A percentile compares a stretch with the other conserved stretches of the same genome.
phyloP scores from a whole-genome alignment of 305 asterid genomes.

The Andrographis paniculata region DNA sequence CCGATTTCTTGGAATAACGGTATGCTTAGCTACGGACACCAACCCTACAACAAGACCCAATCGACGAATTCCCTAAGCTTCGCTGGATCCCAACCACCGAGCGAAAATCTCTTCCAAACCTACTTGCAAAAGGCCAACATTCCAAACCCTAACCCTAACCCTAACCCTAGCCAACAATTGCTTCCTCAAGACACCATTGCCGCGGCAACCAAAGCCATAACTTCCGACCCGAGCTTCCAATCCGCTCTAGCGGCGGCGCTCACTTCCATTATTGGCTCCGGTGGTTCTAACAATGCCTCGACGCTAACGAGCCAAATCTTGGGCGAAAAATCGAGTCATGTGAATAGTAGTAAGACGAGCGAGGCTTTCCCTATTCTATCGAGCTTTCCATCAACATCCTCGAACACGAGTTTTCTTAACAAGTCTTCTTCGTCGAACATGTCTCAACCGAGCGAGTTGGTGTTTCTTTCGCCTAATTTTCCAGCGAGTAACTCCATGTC shows the following conservation, averaged over 20 bases:
- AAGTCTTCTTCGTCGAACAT: conserved; percentile 31
- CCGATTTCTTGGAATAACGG: conserved; percentile 65
- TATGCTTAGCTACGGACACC: conserved; percentile 33
- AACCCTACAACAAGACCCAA: conserved; percentile 33
- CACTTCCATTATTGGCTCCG: conserved; percentile 49
- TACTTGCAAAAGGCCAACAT: conserved; percentile 33
- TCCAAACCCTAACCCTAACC: conserved; percentile 26
- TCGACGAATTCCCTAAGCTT: conserved; percentile 40
- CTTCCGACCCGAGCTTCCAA: conserved; percentile 78
- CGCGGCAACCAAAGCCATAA: conserved; percentile 83
- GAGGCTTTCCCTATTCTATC: conserved; percentile 60
- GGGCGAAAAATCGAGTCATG: conserved; percentile 24
- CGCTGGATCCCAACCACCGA: conserved; percentile 39
- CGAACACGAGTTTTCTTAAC: conserved; percentile 34
- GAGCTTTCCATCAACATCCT: conserved; percentile 44
- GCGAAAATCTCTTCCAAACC: conserved; percentile 48
- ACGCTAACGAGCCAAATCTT: conserved; percentile 16
- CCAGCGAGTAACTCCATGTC: conserved; percentile 54
- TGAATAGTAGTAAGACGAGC: conserved; percentile 10
- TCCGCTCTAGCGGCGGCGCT: conserved; percentile 83
- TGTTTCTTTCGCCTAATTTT: conserved; percentile 35
- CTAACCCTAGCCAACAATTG: conserved; percentile 34
- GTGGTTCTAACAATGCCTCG: conserved; percentile 17
- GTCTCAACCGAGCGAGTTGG: conserved; percentile 38
- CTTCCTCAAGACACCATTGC: conserved; percentile 55